Base-by-base conservation (phyloP, 2,329 filamentous ascomycete species). In the Mycogone perniciosa region DNA sequence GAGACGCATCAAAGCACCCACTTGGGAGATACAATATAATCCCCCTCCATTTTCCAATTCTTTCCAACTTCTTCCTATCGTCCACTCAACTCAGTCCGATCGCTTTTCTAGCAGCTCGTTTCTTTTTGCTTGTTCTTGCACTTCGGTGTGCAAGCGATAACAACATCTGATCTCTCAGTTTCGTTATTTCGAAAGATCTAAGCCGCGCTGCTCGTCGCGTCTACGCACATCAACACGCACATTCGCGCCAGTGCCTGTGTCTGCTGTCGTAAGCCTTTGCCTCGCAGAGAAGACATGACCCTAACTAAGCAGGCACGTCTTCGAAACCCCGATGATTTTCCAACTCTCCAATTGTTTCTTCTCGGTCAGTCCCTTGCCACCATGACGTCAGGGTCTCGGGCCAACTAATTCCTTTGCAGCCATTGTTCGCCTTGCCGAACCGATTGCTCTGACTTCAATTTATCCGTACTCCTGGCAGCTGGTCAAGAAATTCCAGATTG, bases 401-500 rank as follows among this genome's bases (percentile, higher is more conserved):
- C 49, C 40, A 13, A 48, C 20, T 57, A 64, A 51, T 63, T 55
- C 31, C 34, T 20, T 20, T 5, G 11, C 51, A 95, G 90, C 89
- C 67, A 89, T 96, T 75, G 91, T 95, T 64, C 89, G 91, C 56
- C 82, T 96, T 59, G 88, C 90, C 48, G 91, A 96, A 69, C 91
- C 91, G 26, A 92, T 96, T 60, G 90, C 91, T 46, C 80, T 96
- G 57, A 96, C 90, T 1, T 93, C 88, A 63, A 93, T 96, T 68
- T 95, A 92, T 62, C 91, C 91, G 20, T 96, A 96, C 68, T 88
- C 88, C 54, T 95, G 87, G 86, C 80, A 86, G 54, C 82, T 92
- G 59, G 84, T 92, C 58, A 88, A 88, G 68, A 77, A 82, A 59
- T 89, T 89, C 68, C 64, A 88, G 38, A 77, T 91, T 59, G 87